Evolutionary conservation across 306 rosid species (phyloP).

Genomic region (Dryas octopetala): DNA sequence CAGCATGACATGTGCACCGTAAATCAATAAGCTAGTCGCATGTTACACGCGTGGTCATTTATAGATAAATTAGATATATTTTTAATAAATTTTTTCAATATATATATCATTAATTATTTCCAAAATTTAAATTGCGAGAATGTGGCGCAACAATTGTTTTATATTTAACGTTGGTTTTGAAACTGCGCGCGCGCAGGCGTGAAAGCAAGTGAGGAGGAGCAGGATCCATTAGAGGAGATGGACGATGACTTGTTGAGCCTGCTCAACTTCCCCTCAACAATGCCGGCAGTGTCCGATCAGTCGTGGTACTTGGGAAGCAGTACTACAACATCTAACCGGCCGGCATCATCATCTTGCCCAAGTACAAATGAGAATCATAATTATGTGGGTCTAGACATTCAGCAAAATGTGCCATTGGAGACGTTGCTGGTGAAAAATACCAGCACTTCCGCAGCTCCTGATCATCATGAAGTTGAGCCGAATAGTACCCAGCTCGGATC

Average conservation of each 20-base stretch:
- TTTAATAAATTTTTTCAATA: no score
- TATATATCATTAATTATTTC: no score
- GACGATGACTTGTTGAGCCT: constrained; percentile 73
- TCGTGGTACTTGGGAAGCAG: constrained; percentile 47
- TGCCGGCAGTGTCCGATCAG: constrained; percentile 38
- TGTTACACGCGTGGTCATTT: no score
- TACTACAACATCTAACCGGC: background rate
- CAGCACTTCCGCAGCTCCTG: background rate
- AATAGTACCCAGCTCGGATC: background rate
- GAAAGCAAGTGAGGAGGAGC: constrained; percentile 25
- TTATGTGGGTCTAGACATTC: constrained; percentile 21
- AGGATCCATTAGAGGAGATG: constrained; percentile 42
- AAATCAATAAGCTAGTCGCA: no score
- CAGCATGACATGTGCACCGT: no score
- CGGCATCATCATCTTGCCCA: constrained; percentile 6
- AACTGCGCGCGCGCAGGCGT: constrained; percentile 29
- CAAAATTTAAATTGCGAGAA: no score
- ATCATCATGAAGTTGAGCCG: constrained; percentile 10
- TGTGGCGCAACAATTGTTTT: no score
- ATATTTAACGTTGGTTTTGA: background rate
- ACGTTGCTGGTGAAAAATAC: background rate
- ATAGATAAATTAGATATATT: no score
- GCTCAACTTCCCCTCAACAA: constrained; percentile 48
- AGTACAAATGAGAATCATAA: background rate
- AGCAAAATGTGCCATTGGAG: constrained; percentile 8